These are phyloP conservation scores for Apiotrichum sp. DNA, from an alignment of 1,284 basidiomycete species.

Conservation along the genomic window DNA sequence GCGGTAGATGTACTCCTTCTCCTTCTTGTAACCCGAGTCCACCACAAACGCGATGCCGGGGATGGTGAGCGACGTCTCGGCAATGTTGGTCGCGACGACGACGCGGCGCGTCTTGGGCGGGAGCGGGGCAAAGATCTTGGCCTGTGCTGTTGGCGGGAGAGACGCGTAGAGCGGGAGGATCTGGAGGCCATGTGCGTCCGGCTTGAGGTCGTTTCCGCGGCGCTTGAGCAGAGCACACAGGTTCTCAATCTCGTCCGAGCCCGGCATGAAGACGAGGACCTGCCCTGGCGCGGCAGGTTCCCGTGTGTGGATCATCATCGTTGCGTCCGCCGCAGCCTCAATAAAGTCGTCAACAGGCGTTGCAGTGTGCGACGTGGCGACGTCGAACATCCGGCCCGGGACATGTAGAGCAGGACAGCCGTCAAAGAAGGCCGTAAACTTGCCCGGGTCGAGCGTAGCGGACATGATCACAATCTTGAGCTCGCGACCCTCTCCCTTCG, in stretches of 20 bases:
- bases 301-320: constrained; percentile 82
- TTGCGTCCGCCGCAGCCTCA: constrained; percentile 79
- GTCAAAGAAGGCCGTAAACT: constrained; percentile 83
- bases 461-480: constrained; percentile 96
- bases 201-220: constrained; percentile 61
- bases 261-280: constrained; percentile 87
- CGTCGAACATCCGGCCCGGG: constrained; percentile 88
- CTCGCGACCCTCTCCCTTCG: constrained; percentile 40
- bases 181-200: constrained; percentile 57
- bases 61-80: constrained; percentile 98
- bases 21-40: constrained; percentile 91
- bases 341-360: constrained; percentile 76
- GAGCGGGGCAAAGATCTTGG: constrained; percentile 67
- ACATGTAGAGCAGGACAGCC: constrained; percentile 80
- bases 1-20: constrained; percentile 75
- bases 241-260: constrained; percentile 94
- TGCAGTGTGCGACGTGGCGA: constrained; percentile 69
- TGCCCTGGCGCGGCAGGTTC: constrained; percentile 65
- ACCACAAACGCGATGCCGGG: constrained; percentile 93
- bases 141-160: constrained; percentile 69
- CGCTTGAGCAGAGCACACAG: constrained; percentile 65
- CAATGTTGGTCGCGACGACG: constrained; percentile 90
- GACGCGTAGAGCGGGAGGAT: constrained; percentile 78
- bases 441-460: constrained; percentile 90
- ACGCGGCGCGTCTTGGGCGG: constrained; percentile 73